Conservation (phyloP, 208 protist genomes). For the Trypanosoma avium region DNA sequence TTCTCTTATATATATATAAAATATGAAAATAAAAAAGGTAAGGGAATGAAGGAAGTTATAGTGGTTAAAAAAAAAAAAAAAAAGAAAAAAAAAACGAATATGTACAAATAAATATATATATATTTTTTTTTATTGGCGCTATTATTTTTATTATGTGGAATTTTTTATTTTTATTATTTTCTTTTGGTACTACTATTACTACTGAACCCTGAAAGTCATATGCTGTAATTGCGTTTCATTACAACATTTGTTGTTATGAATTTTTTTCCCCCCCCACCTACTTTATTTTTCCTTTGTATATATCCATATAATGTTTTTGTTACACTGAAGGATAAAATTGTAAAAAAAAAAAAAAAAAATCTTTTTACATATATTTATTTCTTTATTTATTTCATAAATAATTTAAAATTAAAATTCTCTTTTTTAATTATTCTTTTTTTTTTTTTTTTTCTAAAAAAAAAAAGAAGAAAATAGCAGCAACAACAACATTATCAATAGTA, state of each 20-base stretch:
- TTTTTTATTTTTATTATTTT: conserved; percentile 13
- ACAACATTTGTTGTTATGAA: no score
- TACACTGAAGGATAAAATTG: no score
- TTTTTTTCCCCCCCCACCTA: no score
- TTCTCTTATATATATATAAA: not conserved
- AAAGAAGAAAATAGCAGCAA: conserved; percentile 1
- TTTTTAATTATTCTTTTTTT: conserved; percentile 14
- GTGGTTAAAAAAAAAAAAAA: not conserved
- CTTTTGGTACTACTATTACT: conserved; percentile 8
- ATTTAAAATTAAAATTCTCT: not conserved
- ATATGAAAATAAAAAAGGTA: not conserved
- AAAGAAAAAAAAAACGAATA: not conserved
- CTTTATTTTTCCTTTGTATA: no score
- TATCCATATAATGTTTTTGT: no score
- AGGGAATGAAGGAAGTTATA: not conserved
- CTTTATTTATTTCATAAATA: no score
- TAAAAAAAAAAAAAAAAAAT: no score
- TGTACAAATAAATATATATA: conserved; percentile 3
- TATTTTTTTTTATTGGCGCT: conserved; percentile 4
- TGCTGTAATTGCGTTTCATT: not conserved
- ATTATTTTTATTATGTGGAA: not conserved
- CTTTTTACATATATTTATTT: no score
- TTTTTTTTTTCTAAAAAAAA: conserved; percentile 2
- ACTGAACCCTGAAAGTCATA: not conserved
- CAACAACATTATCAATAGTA: no score